These are phyloP conservation scores for Linnemannia exigua DNA, from an alignment of 192 early-diverging fungal species.

Conservation along the genomic window DNA sequence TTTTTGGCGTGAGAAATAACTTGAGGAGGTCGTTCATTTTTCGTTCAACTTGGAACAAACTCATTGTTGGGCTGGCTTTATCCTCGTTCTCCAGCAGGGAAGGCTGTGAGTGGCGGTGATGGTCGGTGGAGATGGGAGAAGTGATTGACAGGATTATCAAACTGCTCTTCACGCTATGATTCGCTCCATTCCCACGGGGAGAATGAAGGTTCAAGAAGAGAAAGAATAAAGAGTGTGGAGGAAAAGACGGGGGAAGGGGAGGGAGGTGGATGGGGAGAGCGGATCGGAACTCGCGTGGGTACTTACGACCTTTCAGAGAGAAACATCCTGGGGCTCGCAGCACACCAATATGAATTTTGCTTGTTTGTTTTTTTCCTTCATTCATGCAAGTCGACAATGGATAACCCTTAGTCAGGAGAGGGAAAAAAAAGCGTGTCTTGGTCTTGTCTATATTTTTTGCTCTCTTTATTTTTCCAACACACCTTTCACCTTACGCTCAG, in stretches of 20 bases:
- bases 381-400: constrained; percentile 6
- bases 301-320: background rate
- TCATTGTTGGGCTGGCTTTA: background rate
- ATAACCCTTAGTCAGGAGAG: background rate
- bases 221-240: background rate
- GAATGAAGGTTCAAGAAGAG: background rate
- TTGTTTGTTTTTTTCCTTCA: background rate
- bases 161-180: background rate
- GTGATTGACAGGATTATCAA: background rate
- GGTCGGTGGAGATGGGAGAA: no score
- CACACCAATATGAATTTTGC: background rate
- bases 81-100: background rate
- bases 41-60: background rate
- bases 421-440: background rate
- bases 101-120: no score
- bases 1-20: constrained; percentile 5
- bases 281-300: constrained; percentile 8
- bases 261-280: background rate
- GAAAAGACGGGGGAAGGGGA: background rate
- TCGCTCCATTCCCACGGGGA: background rate
- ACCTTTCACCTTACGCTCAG: background rate
- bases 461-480: background rate
- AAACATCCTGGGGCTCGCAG: background rate
- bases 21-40: no score
- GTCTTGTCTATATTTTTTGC: background rate